These are phyloP conservation scores for Fusarium gaditjirri DNA, from an alignment of 2,329 filamentous ascomycete genomes.

Conservation along the genomic window DNA sequence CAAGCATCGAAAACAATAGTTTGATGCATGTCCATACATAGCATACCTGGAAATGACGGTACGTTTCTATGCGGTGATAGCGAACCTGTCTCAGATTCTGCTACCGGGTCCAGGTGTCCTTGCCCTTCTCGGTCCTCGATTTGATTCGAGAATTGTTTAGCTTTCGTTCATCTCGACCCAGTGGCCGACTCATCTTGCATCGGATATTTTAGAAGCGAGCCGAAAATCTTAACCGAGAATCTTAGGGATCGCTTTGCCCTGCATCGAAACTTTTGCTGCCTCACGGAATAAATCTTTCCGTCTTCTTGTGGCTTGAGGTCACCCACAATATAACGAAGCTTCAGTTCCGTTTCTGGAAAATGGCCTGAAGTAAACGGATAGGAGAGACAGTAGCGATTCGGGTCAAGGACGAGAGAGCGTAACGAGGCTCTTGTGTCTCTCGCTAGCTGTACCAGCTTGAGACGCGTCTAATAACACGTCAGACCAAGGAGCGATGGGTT, in stretches of 20 bases:
- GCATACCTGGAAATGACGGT: slow-evolving; percentile 2
- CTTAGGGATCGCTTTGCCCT: not conserved
- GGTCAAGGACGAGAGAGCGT: not conserved
- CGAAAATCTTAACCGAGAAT: slow-evolving; percentile 22
- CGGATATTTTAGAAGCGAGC: slow-evolving; percentile 26
- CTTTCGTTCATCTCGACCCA: slow-evolving; percentile 3
- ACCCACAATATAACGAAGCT: not conserved
- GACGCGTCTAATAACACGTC: slow-evolving; percentile 26
- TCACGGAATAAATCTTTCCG: not conserved
- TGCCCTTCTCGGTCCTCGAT: slow-evolving; percentile 18
- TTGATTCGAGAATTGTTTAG: slow-evolving; percentile 4
- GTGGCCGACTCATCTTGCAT: slow-evolving; percentile 31
- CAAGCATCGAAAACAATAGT: slow-evolving; percentile 28
- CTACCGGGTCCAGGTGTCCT: not conserved
- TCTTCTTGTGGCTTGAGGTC: not conserved
- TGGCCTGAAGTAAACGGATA: slow-evolving; percentile 8
- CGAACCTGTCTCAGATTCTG: slow-evolving; percentile 30
- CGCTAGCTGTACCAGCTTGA: slow-evolving; percentile 19
- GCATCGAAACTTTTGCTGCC: not conserved
- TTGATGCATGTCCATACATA: slow-evolving; percentile 7
- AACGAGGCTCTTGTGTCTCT: slow-evolving; percentile 28
- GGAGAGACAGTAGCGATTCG: not conserved
- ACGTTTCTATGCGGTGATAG: not conserved
- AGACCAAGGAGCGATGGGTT: slow-evolving; percentile 9
- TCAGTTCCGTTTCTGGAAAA: slow-evolving; percentile 1